phyloP scores from a whole-genome alignment of 257 asterid species.

The Handroanthus guayacan region DNA sequence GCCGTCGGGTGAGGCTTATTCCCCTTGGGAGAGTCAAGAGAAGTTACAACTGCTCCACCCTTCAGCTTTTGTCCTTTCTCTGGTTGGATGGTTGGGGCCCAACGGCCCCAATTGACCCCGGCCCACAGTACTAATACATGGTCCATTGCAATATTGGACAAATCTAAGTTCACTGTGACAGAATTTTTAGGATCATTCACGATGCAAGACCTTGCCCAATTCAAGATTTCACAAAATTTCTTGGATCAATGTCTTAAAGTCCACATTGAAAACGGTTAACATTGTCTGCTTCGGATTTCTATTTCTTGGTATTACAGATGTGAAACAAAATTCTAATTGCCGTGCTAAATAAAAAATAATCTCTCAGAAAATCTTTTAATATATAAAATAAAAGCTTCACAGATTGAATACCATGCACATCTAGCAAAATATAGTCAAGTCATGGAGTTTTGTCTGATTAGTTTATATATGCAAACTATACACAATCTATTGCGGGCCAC shows the following conservation, averaged over 20 bases:
- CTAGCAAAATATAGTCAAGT: too few relatives aligned
- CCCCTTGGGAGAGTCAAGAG: slow-evolving; percentile 32
- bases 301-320: too few relatives aligned
- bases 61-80: slow-evolving; percentile 12
- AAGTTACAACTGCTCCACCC: slow-evolving; percentile 42
- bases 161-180: too few relatives aligned
- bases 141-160: neutral
- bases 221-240: neutral
- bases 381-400: too few relatives aligned
- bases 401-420: too few relatives aligned
- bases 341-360: too few relatives aligned
- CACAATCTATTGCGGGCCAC: too few relatives aligned
- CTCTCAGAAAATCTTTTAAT: too few relatives aligned
- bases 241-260: neutral
- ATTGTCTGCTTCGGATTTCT: too few relatives aligned
- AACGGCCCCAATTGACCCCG: neutral
- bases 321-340: too few relatives aligned
- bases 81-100: neutral
- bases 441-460: too few relatives aligned
- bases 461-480: too few relatives aligned
- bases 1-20: slow-evolving; percentile 28
- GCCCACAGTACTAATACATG: neutral
- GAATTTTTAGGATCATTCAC: neutral
- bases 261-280: neutral
- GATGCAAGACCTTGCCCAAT: neutral